These are phyloP conservation scores for Xylaria arbuscula DNA, from an alignment of 2,329 filamentous ascomycete genomes.

Conservation along the genomic window DNA sequence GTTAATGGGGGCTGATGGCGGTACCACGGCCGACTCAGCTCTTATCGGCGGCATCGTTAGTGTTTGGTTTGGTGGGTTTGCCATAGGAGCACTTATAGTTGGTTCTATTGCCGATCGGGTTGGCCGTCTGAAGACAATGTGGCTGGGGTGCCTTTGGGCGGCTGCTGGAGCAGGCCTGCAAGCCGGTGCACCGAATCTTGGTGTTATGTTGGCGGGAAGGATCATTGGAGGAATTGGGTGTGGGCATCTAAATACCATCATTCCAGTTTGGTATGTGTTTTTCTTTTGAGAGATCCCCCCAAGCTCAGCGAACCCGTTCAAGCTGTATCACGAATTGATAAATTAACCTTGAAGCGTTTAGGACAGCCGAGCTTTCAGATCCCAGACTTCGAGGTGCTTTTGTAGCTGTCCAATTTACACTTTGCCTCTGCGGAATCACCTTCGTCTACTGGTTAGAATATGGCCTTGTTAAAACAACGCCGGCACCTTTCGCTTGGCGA, in stretches of 20 bases:
- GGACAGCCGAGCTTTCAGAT: background rate
- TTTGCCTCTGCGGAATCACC: background rate
- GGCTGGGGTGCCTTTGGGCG: background rate
- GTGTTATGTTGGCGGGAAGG: background rate
- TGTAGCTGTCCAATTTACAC: background rate
- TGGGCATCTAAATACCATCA: background rate
- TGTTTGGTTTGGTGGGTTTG: background rate
- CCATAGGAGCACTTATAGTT: constrained; percentile 1
- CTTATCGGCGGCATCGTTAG: background rate
- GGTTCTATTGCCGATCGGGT: background rate
- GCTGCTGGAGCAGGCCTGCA: background rate
- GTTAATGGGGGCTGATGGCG: background rate
- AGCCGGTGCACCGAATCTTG: background rate
- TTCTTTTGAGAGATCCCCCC: background rate
- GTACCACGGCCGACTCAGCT: background rate
- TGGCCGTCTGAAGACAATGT: background rate
- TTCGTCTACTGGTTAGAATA: background rate
- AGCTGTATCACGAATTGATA: background rate
- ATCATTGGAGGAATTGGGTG: background rate
- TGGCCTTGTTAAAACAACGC: background rate
- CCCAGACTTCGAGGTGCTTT: background rate
- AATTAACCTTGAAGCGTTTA: background rate
- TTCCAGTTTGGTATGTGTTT: background rate
- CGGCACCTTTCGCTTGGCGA: background rate
- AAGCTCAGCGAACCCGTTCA: background rate